These are phyloP conservation scores for Extremus antarcticus DNA, from an alignment of 495 filamentous ascomycete genomes.

Conservation along the genomic window DNA sequence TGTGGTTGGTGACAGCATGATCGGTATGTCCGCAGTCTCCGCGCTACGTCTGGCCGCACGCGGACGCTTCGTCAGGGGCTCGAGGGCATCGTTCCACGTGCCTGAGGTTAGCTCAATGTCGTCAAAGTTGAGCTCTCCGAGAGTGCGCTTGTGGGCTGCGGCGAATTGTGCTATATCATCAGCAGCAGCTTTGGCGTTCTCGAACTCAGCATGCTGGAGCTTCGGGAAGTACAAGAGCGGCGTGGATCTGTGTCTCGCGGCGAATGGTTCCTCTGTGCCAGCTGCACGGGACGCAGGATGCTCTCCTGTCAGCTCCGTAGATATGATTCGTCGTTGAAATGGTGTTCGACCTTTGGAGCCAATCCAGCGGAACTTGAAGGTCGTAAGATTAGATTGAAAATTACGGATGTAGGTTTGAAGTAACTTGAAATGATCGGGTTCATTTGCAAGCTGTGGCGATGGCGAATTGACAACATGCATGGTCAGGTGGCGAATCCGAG, in stretches of 20 bases:
- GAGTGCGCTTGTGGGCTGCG: constrained; percentile 45
- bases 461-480: constrained; percentile 29
- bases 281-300: constrained; percentile 13
- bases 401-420: constrained; percentile 60
- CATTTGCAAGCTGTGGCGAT: constrained; percentile 32
- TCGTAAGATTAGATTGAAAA: constrained; percentile 50
- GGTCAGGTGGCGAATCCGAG: constrained; percentile 57
- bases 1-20: constrained; percentile 18
- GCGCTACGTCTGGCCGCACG: background rate
- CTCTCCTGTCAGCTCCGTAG: constrained; percentile 26
- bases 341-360: constrained; percentile 58
- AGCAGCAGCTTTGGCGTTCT: constrained; percentile 57
- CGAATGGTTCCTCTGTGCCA: constrained; percentile 11
- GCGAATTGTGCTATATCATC: constrained; percentile 54
- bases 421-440: constrained; percentile 64
- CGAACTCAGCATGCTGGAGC: constrained; percentile 51
- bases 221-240: constrained; percentile 45
- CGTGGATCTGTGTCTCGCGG: constrained; percentile 16
- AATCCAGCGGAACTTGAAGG: constrained; percentile 59
- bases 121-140: constrained; percentile 63
- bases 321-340: constrained; percentile 46
- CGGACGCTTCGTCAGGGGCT: constrained; percentile 36
- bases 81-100: constrained; percentile 65
- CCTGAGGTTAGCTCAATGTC: constrained; percentile 52
- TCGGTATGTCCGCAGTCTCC: constrained; percentile 10